These are phyloP conservation scores for Suhomyces atakaporum DNA, from an alignment of 1,139 yeast species.

Conservation along the genomic window DNA sequence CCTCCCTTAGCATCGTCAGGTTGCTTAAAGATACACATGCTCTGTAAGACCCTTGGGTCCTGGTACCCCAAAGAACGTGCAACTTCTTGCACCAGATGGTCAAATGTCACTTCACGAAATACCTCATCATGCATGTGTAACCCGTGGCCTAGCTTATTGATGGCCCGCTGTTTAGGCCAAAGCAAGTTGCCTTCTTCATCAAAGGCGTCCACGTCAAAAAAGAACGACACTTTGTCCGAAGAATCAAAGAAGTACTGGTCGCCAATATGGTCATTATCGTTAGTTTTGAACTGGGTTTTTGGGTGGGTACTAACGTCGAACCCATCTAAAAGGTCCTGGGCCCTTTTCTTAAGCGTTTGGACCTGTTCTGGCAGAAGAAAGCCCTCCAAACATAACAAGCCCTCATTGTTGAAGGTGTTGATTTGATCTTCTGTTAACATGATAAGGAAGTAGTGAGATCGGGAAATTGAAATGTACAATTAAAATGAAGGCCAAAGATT, in stretches of 20 bases:
- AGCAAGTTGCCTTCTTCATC: slow-evolving; percentile 50
- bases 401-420: slow-evolving; percentile 51
- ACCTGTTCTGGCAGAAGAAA: slow-evolving; percentile 51
- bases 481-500: too few species aligned
- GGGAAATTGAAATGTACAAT: too few species aligned
- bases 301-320: slow-evolving; percentile 67
- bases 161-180: slow-evolving; percentile 56
- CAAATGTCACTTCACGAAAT: slow-evolving; percentile 55
- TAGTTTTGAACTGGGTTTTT: slow-evolving; percentile 68
- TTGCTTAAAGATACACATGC: slow-evolving; percentile 81
- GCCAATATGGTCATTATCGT: slow-evolving; percentile 66
- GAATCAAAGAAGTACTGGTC: slow-evolving; percentile 72
- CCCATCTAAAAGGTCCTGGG: slow-evolving; percentile 46
- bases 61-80: slow-evolving; percentile 53
- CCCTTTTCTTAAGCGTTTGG: slow-evolving; percentile 38
- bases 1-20: slow-evolving; percentile 45
- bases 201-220: slow-evolving; percentile 74
- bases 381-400: slow-evolving; percentile 61
- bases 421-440: slow-evolving; percentile 42
- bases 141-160: slow-evolving; percentile 82
- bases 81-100: slow-evolving; percentile 50
- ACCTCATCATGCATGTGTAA: slow-evolving; percentile 56
- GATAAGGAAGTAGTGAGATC: too few species aligned
- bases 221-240: slow-evolving; percentile 67
- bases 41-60: slow-evolving; percentile 74